Base-by-base conservation (phyloP, 1,139 yeast species). In the Suzukiozyma palmioleophila region DNA sequence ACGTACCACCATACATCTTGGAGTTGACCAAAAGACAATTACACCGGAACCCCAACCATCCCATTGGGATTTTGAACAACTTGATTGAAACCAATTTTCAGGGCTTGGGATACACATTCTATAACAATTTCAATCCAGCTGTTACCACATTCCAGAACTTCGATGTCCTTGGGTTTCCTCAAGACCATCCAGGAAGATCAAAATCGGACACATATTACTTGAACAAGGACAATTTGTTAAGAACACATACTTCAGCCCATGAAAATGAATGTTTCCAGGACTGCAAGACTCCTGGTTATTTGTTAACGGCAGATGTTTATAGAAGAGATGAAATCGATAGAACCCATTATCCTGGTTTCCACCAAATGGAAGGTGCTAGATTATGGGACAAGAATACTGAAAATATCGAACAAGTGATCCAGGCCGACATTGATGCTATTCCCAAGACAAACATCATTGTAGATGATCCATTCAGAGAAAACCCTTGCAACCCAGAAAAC, bases 201-300 rank as follows among this genome's bases (percentile, higher is more conserved):
- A 84, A 78, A 53, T 85, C 96, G 3, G 98, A 92, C 57, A 92
- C 98, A 0, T 92, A 92, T 60, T 92, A 92, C 57, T 61, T 92
- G 43, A 90, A 92, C 61, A 71, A 79, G 43, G 73, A 74, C 12
- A 68, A 83, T 32, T 66, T 94, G 30, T 66, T 92, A 45, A 70
- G 97, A 52, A 92, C 99, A 0, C 99, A 92, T 56, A 92, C 99
- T 0, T 89, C 97, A 1, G 98, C 98, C 0, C 99, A 92, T 59
- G 98, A 92, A 61, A 76, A 77, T 47, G 89, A 85, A 54, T 87
- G 96, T 56, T 92, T 89, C 62, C 69, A 69, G 37, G 50, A 45
- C 3, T 73, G 82, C 40, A 56, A 72, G 27, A 86, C 95, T 0
- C 90, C 95, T 0, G 98, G 97, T 0, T 92, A 87, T 59, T 74